phyloP scores from a whole-genome alignment of 345 rosid species.

The Erodium maritimum region DNA sequence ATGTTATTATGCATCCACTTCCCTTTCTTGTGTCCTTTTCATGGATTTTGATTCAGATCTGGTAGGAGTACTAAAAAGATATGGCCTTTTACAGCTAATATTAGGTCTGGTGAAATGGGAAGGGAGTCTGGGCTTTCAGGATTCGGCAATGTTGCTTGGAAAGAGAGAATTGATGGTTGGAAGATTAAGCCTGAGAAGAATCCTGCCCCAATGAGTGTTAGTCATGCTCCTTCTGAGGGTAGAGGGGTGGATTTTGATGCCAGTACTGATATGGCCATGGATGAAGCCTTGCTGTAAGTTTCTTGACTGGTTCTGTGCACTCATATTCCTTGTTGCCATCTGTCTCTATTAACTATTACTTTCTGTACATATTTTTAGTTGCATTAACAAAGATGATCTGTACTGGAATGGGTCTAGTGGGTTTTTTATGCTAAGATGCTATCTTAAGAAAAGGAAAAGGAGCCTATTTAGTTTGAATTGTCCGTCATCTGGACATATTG shows the following conservation, averaged over 20 bases:
- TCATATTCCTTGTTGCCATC: neutral
- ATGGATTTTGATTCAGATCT: neutral
- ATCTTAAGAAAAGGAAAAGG: too few species aligned
- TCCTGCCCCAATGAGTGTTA: constrained; percentile 21
- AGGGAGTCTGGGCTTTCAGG: constrained; percentile 20
- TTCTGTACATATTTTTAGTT: neutral
- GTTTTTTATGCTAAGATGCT: too few species aligned
- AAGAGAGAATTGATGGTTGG: constrained; percentile 32
- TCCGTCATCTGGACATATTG: too few species aligned
- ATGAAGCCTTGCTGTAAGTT: constrained; percentile 24
- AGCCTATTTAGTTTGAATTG: too few species aligned
- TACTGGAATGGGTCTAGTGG: too few species aligned
- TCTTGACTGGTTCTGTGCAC: neutral
- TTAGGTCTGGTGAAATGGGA: constrained; percentile 15
- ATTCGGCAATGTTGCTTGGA: constrained; percentile 31
- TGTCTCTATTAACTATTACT: neutral
- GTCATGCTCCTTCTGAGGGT: constrained; percentile 27
- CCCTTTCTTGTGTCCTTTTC: neutral
- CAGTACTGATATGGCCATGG: constrained; percentile 21
- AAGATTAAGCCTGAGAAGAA: constrained; percentile 26
- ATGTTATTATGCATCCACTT: neutral
- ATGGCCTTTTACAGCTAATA: constrained; percentile 18
- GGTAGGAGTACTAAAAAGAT: neutral
- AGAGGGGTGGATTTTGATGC: constrained; percentile 26
- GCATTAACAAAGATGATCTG: too few species aligned